phyloP scores from a whole-genome alignment of 2,329 filamentous ascomycete genomes.

The Verticillium zaregamsianum region DNA sequence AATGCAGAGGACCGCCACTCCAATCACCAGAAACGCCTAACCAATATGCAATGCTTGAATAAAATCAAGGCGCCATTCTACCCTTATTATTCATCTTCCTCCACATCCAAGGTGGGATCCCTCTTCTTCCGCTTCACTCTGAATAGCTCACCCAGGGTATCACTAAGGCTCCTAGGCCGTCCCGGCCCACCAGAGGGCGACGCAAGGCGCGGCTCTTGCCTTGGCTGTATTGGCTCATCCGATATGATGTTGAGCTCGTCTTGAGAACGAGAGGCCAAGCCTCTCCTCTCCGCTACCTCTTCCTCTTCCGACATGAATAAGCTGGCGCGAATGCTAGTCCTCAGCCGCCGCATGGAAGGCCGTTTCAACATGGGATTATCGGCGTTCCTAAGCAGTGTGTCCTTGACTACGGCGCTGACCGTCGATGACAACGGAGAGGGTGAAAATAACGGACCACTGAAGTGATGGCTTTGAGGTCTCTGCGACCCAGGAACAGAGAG shows the following conservation, averaged over 20 bases:
- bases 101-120: constrained; percentile 14
- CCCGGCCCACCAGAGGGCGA: constrained; percentile 15
- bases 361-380: constrained; percentile 33
- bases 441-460: constrained; percentile 48
- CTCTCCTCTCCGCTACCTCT: constrained; percentile 13
- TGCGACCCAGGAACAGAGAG: constrained; percentile 4
- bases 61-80: neutral
- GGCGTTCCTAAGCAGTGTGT: constrained; percentile 46
- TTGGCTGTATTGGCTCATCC: neutral
- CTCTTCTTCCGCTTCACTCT: constrained; percentile 26
- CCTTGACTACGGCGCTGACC: constrained; percentile 53
- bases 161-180: constrained; percentile 35
- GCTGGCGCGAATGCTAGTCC: constrained; percentile 48
- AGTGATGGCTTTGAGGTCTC: constrained; percentile 32
- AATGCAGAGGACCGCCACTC: neutral
- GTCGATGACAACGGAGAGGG: constrained; percentile 58
- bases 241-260: neutral
- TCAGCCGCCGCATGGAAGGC: constrained; percentile 41
- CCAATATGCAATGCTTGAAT: constrained; percentile 10
- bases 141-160: constrained; percentile 36
- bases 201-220: neutral
- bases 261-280: constrained; percentile 1
- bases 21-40: constrained; percentile 11
- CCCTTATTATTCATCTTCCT: constrained; percentile 5
- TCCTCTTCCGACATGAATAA: constrained; percentile 48